Evolutionary conservation across 805 yeast species (phyloP), one percentile per base, ranked within the genome.

Genomic region (Komagataella pseudopastoris): DNA sequence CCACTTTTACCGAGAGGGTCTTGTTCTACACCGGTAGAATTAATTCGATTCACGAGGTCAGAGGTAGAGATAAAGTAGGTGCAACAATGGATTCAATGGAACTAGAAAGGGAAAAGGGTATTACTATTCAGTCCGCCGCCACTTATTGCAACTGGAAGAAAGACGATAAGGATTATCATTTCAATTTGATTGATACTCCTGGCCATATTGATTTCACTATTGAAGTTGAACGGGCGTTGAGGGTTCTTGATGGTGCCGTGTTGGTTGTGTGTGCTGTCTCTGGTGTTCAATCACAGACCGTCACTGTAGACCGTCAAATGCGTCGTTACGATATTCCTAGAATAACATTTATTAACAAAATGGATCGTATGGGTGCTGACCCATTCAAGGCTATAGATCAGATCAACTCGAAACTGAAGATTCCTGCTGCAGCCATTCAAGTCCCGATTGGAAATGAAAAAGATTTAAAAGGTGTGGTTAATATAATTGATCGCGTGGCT

Each of bases 21-120:
- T 71, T 93, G 60, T 93, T 79, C 70, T 93, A 93, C 66, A 93
- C 99, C 2, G 99, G 99, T 54, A 80, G 99, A 64, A 93, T 93
- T 67, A 88, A 90, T 64, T 95, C 96, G 24, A 91, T 90, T 61
- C 98, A 90, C 63, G 98, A 90, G 69, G 97, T 87, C 48, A 78
- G 99, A 66, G 99, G 99, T 49, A 81, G 93, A 62, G 99, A 93
- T 66, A 83, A 89, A 58, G 98, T 93, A 53, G 99, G 99, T 55
- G 99, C 99, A 52, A 93, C 90, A 71, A 93, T 93, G 99, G 99
- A 93, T 69, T 91, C 90, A 55, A 93, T 93, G 99, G 99, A 93
- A 60, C 76, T 93, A 58, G 99, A 93, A 71, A 82, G 99, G 66
- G 99, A 93, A 69, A 93, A 93, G 66, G 99, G 99, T 69, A 93